A percentile compares a stretch with the other conserved stretches of the same genome.
Evolutionary conservation across 306 rosid genomes (phyloP).

Genomic region (Begonia peltatifolia): DNA sequence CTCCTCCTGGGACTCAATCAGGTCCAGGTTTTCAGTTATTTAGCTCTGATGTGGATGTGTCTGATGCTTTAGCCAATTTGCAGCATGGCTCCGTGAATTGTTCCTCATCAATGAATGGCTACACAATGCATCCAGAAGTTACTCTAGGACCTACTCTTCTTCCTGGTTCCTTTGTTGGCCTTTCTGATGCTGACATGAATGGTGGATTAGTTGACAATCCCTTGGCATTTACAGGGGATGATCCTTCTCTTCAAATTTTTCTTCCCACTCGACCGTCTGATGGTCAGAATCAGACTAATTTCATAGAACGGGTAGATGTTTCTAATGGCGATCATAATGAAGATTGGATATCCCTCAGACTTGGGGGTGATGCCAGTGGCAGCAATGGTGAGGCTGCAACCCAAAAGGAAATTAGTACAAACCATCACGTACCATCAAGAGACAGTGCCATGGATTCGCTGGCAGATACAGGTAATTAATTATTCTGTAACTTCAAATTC

Average conservation of each 20-base stretch:
- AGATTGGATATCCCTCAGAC: conserved; percentile 90
- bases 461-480: conserved; percentile 40
- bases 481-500: no score
- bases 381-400: conserved; percentile 35
- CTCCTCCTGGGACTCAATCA: conserved; percentile 55
- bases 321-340: conserved; percentile 78
- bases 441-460: conserved; percentile 39
- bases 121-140: conserved; percentile 42
- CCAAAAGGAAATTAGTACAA: conserved; percentile 41
- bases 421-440: conserved; percentile 40
- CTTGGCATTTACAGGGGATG: conserved; percentile 72
- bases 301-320: conserved; percentile 57
- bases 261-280: conserved; percentile 85
- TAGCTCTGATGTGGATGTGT: conserved; percentile 55
- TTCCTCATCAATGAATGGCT: conserved; percentile 68
- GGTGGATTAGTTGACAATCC: conserved; percentile 88
- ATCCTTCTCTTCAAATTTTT: conserved; percentile 91
- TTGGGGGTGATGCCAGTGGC: conserved; percentile 66
- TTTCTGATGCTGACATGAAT: conserved; percentile 50
- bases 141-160: conserved; percentile 41
- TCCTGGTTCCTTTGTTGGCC: conserved; percentile 40
- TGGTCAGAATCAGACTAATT: conserved; percentile 46
- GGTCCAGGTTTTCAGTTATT: conserved; percentile 75
- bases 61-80: conserved; percentile 50
- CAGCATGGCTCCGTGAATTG: conserved; percentile 54